A percentile compares a stretch with the other conserved stretches of the same genome.
Conservation (phyloP, 2,329 filamentous ascomycete genomes). For the Aspergillus arachidicola region DNA sequence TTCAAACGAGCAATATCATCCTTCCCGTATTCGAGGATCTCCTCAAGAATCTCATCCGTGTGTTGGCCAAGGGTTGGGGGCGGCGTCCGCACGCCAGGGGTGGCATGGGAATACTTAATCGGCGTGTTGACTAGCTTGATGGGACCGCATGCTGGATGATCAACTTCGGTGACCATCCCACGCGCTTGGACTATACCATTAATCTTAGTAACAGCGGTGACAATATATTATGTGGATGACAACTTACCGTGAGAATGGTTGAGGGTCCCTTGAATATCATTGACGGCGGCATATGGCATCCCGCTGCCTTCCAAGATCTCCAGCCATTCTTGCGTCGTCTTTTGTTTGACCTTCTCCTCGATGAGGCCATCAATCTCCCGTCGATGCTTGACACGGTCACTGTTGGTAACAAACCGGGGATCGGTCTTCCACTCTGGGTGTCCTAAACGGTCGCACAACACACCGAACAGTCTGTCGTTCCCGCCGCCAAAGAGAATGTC, state of each 20-base stretch:
- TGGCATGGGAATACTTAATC: constrained; percentile 86
- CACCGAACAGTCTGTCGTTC: constrained; percentile 64
- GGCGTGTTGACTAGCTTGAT: constrained; percentile 93
- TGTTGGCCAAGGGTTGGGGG: constrained; percentile 88
- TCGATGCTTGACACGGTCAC: constrained; percentile 66
- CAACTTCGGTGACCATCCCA: constrained; percentile 85
- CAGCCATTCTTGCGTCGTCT: constrained; percentile 87
- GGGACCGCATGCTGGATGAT: constrained; percentile 79
- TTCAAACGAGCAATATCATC: constrained; percentile 65
- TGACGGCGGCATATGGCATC: constrained; percentile 92
- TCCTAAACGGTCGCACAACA: constrained; percentile 60
- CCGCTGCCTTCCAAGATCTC: constrained; percentile 84
- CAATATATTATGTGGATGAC: neutral
- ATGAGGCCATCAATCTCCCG: constrained; percentile 76
- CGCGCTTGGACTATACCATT: constrained; percentile 63
- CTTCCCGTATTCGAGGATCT: constrained; percentile 63
- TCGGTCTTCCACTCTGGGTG: constrained; percentile 62
- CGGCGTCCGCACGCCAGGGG: constrained; percentile 72
- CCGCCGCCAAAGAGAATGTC: constrained; percentile 66
- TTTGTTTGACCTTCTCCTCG: constrained; percentile 71
- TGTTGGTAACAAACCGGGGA: constrained; percentile 60
- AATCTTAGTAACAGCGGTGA: neutral
- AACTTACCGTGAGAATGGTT: constrained; percentile 77
- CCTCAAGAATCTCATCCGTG: constrained; percentile 73
- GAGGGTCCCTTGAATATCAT: constrained; percentile 83